Base-by-base conservation (phyloP, 345 rosid species). In the Rhodamnia rubescens region DNA sequence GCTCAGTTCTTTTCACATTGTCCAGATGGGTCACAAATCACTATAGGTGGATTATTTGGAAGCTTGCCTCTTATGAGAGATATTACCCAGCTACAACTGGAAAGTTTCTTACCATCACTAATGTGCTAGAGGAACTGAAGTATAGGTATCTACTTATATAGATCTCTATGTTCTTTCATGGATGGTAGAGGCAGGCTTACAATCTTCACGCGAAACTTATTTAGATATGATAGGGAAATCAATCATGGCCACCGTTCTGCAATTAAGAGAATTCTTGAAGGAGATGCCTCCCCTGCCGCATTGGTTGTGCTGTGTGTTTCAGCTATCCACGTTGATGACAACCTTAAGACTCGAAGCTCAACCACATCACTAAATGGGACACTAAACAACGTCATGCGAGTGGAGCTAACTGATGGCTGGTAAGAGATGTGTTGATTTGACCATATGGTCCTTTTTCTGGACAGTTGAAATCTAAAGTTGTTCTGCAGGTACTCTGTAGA, bases 341-440 rank as follows among this genome's bases (percentile, higher is more conserved):
- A 88, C 86, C 88, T 84, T 44, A 88, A 90, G 75, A 87, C 55
- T 53, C 91, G 89, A 86, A 84, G 83, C 87, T 82, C 61, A 86
- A 83, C 88, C 58, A 85, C 40, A 85, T 85, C 87, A 88, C 64
- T 84, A 87, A 86, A 84, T 87, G 91, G 90, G 83, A 85, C 89
- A 85, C 91, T 87, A 81, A 78, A 42, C 87, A 90, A 88, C 83
- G 84, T 85, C 85, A 90, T 89, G 86, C 94, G 90, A 91, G 87
- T 97, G 87, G 96, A 97, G 88, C 92, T 97, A 82, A 97, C 95
- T 84, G 99, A 97, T 92, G 97, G 98, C 87, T 97, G 99, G 99
- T 97, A 93, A 82, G 95, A 82, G 89, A 85, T 11, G 24, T 64
- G 80, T 36, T 18, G 22, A 69, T 36, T 69, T 69, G 26, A 69